These are phyloP conservation scores for Plasmodium coatneyi DNA, from an alignment of 169 alveolate species.

Conservation along the genomic window DNA sequence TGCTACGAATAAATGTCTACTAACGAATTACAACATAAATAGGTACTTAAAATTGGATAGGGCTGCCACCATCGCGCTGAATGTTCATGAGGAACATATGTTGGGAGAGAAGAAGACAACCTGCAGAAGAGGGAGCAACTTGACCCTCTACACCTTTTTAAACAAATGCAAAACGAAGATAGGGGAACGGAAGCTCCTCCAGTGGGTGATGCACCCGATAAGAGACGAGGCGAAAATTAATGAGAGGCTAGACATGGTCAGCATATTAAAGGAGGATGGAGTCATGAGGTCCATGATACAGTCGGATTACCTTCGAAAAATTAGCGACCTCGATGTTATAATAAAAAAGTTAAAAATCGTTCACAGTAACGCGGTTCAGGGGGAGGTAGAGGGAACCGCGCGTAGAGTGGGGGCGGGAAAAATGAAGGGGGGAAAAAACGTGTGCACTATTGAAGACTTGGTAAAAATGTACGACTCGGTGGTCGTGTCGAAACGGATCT, in stretches of 20 bases:
- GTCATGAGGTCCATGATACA: constrained; percentile 81
- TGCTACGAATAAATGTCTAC: constrained; percentile 75
- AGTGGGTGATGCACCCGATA: constrained; percentile 97
- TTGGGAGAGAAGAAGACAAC: neutral
- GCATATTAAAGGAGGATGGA: constrained; percentile 85
- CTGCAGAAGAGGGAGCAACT: constrained; percentile 16
- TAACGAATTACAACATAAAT: constrained; percentile 77
- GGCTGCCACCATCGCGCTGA: constrained; percentile 83
- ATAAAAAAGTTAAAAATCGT: constrained; percentile 80
- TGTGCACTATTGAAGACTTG: constrained; percentile 76
- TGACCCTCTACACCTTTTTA: constrained; percentile 86
- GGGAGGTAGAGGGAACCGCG: neutral
- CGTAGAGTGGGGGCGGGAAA: neutral
- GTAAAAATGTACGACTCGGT: constrained; percentile 78
- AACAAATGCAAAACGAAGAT: constrained; percentile 94
- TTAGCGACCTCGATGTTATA: constrained; percentile 85
- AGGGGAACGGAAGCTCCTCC: constrained; percentile 93
- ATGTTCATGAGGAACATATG: constrained; percentile 63
- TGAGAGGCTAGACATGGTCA: constrained; percentile 95
- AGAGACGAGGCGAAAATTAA: constrained; percentile 90
- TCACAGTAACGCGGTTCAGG: neutral
- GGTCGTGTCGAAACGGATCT: constrained; percentile 37
- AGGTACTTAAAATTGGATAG: constrained; percentile 81
- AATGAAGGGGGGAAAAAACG: neutral
- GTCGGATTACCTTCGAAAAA: constrained; percentile 84